Conservation (phyloP, 2,329 filamentous ascomycete species). For the Penicillium concentricum region DNA sequence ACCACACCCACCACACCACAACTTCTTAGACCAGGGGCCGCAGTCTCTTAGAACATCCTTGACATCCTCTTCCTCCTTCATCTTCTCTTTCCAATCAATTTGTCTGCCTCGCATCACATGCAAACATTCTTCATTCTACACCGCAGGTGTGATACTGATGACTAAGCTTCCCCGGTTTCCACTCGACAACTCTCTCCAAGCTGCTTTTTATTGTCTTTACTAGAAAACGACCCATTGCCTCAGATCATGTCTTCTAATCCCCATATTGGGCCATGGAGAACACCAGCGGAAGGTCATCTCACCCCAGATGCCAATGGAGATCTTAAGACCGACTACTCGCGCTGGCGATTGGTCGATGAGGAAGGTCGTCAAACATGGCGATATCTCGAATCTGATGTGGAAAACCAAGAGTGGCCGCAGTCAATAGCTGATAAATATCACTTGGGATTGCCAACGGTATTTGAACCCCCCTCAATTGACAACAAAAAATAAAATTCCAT, state of each 20-base stretch:
- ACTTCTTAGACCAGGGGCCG: no score
- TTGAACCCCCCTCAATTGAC: slow-evolving; percentile 18
- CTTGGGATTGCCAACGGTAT: slow-evolving; percentile 74
- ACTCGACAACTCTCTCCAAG: neutral
- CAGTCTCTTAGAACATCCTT: neutral
- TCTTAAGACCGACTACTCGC: slow-evolving; percentile 69
- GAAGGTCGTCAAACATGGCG: slow-evolving; percentile 90
- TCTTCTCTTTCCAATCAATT: neutral
- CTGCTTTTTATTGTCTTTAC: neutral
- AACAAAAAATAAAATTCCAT: neutral
- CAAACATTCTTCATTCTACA: slow-evolving; percentile 6
- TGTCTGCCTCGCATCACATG: neutral
- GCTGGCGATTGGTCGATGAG: slow-evolving; percentile 84
- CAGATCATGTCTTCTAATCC: slow-evolving; percentile 12
- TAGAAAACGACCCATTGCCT: neutral
- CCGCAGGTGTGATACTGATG: slow-evolving; percentile 8
- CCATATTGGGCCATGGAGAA: slow-evolving; percentile 38
- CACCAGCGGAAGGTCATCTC: slow-evolving; percentile 35
- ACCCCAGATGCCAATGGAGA: slow-evolving; percentile 36
- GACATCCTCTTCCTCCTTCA: neutral
- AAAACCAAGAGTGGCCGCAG: slow-evolving; percentile 77
- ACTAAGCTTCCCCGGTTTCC: slow-evolving; percentile 10
- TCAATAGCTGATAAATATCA: slow-evolving; percentile 85
- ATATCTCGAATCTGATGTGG: slow-evolving; percentile 73
- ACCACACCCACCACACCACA: neutral